Evolutionary conservation across 1,284 basidiomycete genomes (phyloP).

Genomic region (Phenoliferia sp.): DNA sequence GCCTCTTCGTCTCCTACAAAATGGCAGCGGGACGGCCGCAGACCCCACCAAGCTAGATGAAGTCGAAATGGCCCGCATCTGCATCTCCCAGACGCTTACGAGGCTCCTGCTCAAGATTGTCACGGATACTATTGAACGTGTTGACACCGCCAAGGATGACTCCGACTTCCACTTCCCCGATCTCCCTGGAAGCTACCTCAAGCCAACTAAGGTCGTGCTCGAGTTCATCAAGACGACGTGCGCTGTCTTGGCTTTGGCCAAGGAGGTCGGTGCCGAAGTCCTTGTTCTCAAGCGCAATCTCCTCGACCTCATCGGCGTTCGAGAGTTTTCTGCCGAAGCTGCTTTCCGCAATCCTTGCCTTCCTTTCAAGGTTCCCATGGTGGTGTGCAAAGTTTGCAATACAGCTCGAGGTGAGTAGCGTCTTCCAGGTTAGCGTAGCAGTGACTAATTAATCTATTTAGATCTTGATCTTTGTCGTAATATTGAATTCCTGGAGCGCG

Average conservation of each 20-base stretch:
- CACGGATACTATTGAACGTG: constrained; percentile 53
- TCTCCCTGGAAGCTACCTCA: constrained; percentile 78
- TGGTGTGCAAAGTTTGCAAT: constrained; percentile 89
- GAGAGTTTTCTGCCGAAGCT: constrained; percentile 71
- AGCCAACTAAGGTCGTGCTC: constrained; percentile 69
- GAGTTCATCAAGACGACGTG: constrained; percentile 88
- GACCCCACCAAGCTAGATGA: constrained; percentile 68
- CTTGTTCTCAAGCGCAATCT: constrained; percentile 83
- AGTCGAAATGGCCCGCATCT: constrained; percentile 61
- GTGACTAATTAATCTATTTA: neutral
- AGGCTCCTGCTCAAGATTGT: constrained; percentile 66
- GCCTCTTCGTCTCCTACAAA: constrained; percentile 70
- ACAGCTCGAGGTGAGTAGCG: constrained; percentile 52
- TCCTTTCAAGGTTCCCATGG: constrained; percentile 76
- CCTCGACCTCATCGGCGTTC: constrained; percentile 79
- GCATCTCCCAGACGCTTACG: constrained; percentile 75
- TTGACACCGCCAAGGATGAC: constrained; percentile 50
- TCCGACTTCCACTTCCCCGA: constrained; percentile 72
- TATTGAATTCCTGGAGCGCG: constrained; percentile 60
- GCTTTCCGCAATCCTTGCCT: constrained; percentile 89
- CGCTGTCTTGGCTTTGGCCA: constrained; percentile 71
- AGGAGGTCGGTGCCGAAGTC: constrained; percentile 76
- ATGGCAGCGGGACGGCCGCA: constrained; percentile 54
- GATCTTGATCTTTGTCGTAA: constrained; percentile 91
- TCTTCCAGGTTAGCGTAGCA: neutral